These are phyloP conservation scores for Fraxinus cuspidata DNA, from an alignment of 257 asterid species.

Conservation along the genomic window DNA sequence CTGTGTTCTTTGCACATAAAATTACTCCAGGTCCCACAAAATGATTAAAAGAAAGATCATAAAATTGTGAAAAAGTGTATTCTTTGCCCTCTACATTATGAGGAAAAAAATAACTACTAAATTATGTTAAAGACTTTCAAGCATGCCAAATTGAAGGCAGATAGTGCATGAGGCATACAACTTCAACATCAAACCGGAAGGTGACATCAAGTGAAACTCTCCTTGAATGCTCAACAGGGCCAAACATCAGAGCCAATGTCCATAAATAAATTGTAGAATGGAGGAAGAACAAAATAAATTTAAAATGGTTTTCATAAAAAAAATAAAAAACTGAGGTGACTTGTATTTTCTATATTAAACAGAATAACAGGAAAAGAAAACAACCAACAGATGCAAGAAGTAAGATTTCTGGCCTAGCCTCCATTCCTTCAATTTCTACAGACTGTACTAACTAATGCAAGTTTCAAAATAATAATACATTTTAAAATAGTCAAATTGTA, in stretches of 20 bases:
- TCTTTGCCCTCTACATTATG: slow-evolving; percentile 15
- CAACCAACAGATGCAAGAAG: neutral
- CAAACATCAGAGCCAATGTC: slow-evolving; percentile 51
- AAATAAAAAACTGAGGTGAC: neutral
- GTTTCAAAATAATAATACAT: neutral
- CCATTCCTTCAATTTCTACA: neutral
- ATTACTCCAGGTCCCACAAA: neutral
- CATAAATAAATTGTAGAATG: slow-evolving; percentile 29
- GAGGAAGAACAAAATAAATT: neutral
- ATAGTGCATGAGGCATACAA: neutral
- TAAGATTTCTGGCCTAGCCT: neutral
- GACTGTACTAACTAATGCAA: neutral
- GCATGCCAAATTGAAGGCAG: neutral
- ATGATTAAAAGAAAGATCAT: slow-evolving; percentile 5
- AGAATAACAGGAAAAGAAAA: neutral
- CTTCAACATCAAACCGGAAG: neutral
- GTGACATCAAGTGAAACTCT: slow-evolving; percentile 8
- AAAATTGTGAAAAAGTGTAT: slow-evolving; percentile 1
- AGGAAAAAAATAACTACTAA: neutral
- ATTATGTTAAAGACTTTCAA: neutral
- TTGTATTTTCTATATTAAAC: neutral
- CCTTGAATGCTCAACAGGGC: slow-evolving; percentile 25
- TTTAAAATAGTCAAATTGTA: neutral
- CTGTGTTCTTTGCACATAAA: neutral
- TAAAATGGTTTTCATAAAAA: neutral